Base-by-base conservation (phyloP, 495 filamentous ascomycete genomes). In the Lasiosphaeris hirsuta region DNA sequence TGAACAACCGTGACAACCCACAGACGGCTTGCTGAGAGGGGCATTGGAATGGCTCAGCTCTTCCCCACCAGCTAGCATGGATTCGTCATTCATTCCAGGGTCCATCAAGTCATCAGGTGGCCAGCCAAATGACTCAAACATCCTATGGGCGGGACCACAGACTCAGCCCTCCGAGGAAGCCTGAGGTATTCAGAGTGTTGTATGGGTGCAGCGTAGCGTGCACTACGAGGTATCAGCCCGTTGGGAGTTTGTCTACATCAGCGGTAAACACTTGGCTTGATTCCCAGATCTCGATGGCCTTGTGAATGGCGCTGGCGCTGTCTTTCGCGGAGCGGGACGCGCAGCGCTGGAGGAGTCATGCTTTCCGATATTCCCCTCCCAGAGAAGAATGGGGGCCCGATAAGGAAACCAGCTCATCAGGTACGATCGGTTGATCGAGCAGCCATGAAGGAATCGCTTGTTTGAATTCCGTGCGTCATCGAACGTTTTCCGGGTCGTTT, bases 31-130 rank as follows among this genome's bases (percentile, higher is more conserved):
- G 23, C 23, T 30, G 2, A 30, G 55, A 79, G 68, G 23, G 67
- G 59, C 77, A 78, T 78, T 43, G n/a, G n/a, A n/a, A n/a, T 55
- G 23, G 5, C 23, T 30, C 5, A 5, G 23, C 23, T 30, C 23
- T 9, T 8, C 14, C 49, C 34, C 23, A 36, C n/a, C 23, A 51
- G n/a, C 33, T 34, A 51, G n/a, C 33, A 48, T 39, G 19, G 50
- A 59, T 54, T 43, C 46, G 34, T 50, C 43, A 51, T 30, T 30
- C 39, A 40, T 45, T 43, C 34, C 51, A 60, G 58, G 58, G 35
- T 19, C 58, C 43, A 50, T 57, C 42, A 57, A n/a, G 42, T 48
- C 30, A 61, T 33, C 36, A 40, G 19, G 36, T 19, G 57, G 14
- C 45, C 36, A 46, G 23, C 42, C 35, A 19, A 36, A 58, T 56